These are phyloP conservation scores for Cystoisospora suis DNA, from an alignment of 169 alveolate genomes.

Conservation along the genomic window DNA sequence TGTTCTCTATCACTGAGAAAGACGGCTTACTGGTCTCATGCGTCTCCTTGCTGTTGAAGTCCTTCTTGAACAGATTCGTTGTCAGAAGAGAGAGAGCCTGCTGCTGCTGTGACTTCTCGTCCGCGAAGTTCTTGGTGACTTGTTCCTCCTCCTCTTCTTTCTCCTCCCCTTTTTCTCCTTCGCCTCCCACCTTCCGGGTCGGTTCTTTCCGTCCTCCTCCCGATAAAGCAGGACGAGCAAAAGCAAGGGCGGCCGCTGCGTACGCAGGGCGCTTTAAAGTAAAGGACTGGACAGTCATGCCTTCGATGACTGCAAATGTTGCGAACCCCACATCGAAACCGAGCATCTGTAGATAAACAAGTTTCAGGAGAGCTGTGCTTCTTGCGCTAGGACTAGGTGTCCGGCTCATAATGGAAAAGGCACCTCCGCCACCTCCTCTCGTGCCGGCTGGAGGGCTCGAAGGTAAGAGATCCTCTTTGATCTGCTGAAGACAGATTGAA, in stretches of 20 bases:
- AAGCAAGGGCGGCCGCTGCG: conserved; percentile 63
- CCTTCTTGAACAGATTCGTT: conserved; percentile 71
- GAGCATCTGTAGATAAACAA: conserved; percentile 66
- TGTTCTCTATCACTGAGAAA: no score
- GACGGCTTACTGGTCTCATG: conserved; percentile 48
- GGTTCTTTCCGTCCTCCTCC: background rate
- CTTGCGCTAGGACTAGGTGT: conserved; percentile 9
- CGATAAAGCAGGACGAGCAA: conserved; percentile 14
- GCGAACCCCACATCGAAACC: conserved; percentile 69
- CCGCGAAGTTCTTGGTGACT: background rate
- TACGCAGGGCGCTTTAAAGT: conserved; percentile 60
- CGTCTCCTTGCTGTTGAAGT: conserved; percentile 18
- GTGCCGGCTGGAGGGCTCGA: background rate
- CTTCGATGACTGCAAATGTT: conserved; percentile 68
- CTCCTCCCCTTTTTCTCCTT: background rate
- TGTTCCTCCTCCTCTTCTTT: background rate
- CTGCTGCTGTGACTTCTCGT: conserved; percentile 35
- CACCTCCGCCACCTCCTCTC: background rate
- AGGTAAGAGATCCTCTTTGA: conserved; percentile 27
- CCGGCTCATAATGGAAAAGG: background rate
- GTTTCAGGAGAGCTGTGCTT: conserved; percentile 65
- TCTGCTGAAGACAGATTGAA: conserved; percentile 36
- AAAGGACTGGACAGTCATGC: conserved; percentile 27
- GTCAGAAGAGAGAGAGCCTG: conserved; percentile 69
- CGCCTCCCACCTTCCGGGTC: background rate